Conservation (phyloP, 495 filamentous ascomycete species). For the Penicillium canescens region DNA sequence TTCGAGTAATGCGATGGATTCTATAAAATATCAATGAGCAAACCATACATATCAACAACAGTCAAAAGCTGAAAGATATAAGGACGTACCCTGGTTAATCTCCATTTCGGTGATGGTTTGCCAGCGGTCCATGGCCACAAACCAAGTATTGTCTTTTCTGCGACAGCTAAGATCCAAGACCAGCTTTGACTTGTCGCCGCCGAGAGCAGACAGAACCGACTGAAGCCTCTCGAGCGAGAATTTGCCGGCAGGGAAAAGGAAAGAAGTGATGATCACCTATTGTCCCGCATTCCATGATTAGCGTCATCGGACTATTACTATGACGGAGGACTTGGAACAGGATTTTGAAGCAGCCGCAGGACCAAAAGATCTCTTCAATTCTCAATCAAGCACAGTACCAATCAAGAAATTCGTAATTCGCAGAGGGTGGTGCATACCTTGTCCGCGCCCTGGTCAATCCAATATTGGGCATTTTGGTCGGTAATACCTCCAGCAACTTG, state of each 20-base stretch:
- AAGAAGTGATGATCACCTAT: slow-evolving; percentile 89
- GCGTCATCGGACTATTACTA: slow-evolving; percentile 7
- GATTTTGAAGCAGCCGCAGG: background rate
- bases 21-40: slow-evolving; percentile 40
- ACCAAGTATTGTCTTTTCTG: slow-evolving; percentile 71
- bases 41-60: background rate
- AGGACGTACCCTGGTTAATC: slow-evolving; percentile 68
- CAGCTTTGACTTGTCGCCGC: slow-evolving; percentile 72
- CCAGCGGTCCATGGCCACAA: slow-evolving; percentile 98
- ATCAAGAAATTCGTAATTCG: background rate
- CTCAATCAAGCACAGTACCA: slow-evolving; percentile 1
- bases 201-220: slow-evolving; percentile 68
- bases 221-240: slow-evolving; percentile 76
- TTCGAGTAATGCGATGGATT: slow-evolving; percentile 76
- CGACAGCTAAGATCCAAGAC: slow-evolving; percentile 95
- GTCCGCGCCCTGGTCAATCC: slow-evolving; percentile 85
- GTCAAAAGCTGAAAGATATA: background rate
- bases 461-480: slow-evolving; percentile 76
- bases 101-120: slow-evolving; percentile 97
- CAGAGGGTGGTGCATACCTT: slow-evolving; percentile 62
- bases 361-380: background rate
- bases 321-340: slow-evolving; percentile 7
- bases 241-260: slow-evolving; percentile 78
- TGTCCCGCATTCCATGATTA: slow-evolving; percentile 23
- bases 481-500: slow-evolving; percentile 93